These are phyloP conservation scores for Globisporangium apiculatum DNA, from an alignment of 352 stramenopile genomes.

Conservation along the genomic window DNA sequence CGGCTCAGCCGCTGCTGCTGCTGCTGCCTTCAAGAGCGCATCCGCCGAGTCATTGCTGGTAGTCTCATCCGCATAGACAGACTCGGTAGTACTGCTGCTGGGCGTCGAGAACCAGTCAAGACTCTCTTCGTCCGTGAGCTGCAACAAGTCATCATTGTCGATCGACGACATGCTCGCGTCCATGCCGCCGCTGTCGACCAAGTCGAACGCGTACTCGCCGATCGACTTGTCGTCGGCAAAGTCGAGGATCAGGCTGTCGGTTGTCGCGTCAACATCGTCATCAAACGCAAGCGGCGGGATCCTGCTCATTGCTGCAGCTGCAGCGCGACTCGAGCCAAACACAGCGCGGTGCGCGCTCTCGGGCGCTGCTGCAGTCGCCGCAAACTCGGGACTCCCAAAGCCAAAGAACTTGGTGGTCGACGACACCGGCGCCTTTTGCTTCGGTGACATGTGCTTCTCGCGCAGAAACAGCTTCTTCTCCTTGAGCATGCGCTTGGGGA, in stretches of 20 bases:
- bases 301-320: background rate
- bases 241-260: constrained; percentile 62
- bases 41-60: constrained; percentile 1
- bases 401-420: constrained; percentile 34
- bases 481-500: constrained; percentile 62
- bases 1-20: background rate
- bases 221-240: constrained; percentile 70
- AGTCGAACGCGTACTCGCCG: constrained; percentile 46
- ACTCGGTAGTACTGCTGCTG: constrained; percentile 8
- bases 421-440: constrained; percentile 51
- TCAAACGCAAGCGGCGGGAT: constrained; percentile 50
- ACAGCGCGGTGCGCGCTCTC: constrained; percentile 28
- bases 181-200: constrained; percentile 19
- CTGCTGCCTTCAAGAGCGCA: constrained; percentile 11
- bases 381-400: constrained; percentile 17
- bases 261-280: constrained; percentile 22
- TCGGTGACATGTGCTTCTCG: constrained; percentile 66
- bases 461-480: constrained; percentile 44
- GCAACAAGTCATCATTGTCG: constrained; percentile 72
- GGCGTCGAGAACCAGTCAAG: constrained; percentile 76
- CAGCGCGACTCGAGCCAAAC: constrained; percentile 16
- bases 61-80: too few species aligned
- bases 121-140: constrained; percentile 71
- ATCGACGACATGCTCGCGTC: constrained; percentile 27
- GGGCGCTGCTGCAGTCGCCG: constrained; percentile 10